A percentile compares a stretch with the other conserved stretches of the same genome.
These are phyloP conservation scores for Chlamydomonas applanata DNA, from an alignment of 139 green algal species.

Conservation along the genomic window DNA sequence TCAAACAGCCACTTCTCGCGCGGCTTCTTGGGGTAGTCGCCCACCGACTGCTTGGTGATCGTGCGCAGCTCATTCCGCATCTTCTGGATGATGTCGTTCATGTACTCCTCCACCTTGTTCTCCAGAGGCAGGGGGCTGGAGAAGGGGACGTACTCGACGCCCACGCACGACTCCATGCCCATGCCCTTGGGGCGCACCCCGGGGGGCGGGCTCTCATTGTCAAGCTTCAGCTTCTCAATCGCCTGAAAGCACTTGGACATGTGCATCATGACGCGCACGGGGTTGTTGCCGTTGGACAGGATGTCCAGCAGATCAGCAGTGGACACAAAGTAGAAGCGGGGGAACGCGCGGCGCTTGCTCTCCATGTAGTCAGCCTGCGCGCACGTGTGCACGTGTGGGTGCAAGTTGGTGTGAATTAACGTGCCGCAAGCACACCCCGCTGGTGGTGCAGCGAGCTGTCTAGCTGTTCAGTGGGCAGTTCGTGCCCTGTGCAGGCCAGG, in stretches of 20 bases:
- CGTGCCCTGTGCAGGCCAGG: too few relatives aligned
- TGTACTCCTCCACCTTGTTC: constrained; percentile 89
- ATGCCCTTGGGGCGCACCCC: constrained; percentile 63
- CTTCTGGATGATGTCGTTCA: constrained; percentile 81
- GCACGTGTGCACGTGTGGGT: too few relatives aligned
- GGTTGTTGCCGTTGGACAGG: constrained; percentile 82
- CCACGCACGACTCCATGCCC: constrained; percentile 86
- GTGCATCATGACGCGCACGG: constrained; percentile 76
- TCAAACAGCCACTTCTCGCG: constrained; percentile 85
- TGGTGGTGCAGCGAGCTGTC: too few relatives aligned
- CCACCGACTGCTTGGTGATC: constrained; percentile 61
- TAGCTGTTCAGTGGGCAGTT: too few relatives aligned
- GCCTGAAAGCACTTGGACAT: constrained; percentile 90
- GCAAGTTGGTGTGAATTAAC: too few relatives aligned
- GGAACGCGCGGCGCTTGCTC: constrained; percentile 77
- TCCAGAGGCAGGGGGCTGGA: constrained; percentile 66
- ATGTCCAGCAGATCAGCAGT: constrained; percentile 82
- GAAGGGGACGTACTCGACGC: constrained; percentile 77
- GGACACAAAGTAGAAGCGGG: constrained; percentile 87
- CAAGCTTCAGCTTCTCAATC: constrained; percentile 83
- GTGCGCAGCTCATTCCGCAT: constrained; percentile 83
- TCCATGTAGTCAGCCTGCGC: constrained; percentile 84
- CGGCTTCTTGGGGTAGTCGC: constrained; percentile 66
- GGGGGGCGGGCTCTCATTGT: constrained; percentile 53
- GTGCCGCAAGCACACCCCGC: too few relatives aligned